Conservation (phyloP, 148 eudicot genomes). For the Salicornia ramosissima region DNA sequence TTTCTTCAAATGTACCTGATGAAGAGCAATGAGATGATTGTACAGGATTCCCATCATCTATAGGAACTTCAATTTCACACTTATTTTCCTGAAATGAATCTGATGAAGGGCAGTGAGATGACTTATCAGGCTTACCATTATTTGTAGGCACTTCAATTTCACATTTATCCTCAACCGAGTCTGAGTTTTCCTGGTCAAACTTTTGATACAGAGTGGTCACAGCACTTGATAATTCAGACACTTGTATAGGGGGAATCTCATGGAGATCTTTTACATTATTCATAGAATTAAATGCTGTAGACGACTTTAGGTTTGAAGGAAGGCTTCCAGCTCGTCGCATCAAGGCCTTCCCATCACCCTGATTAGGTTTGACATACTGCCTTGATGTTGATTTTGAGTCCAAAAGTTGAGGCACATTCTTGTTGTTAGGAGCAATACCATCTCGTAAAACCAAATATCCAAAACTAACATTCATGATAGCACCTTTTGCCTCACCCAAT, state of each 20-base stretch:
- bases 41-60: conserved; percentile 28
- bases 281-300: conserved; percentile 32
- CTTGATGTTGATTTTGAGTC: conserved; percentile 33
- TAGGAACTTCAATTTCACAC: conserved; percentile 34
- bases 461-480: conserved; percentile 81
- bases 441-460: conserved; percentile 57
- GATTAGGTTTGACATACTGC: conserved; percentile 23
- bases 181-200: conserved; percentile 57
- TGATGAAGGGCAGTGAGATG: conserved; percentile 16
- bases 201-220: conserved; percentile 51
- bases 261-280: conserved; percentile 77
- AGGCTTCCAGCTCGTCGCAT: conserved; percentile 47
- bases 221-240: conserved; percentile 51
- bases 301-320: conserved; percentile 42
- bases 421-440: conserved; percentile 37
- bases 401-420: conserved; percentile 33
- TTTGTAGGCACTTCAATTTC: conserved; percentile 35
- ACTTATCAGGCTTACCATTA: conserved; percentile 27
- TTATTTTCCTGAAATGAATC: conserved; percentile 38
- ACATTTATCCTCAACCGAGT: conserved; percentile 35
- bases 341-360: conserved; percentile 29
- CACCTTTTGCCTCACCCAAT: conserved; percentile 81
- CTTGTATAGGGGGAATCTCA: conserved; percentile 59
- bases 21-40: conserved; percentile 18
- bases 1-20: background rate